Evolutionary conservation across 768 basidiomycete species (phyloP).

Genomic region (Lepiota venenata): DNA sequence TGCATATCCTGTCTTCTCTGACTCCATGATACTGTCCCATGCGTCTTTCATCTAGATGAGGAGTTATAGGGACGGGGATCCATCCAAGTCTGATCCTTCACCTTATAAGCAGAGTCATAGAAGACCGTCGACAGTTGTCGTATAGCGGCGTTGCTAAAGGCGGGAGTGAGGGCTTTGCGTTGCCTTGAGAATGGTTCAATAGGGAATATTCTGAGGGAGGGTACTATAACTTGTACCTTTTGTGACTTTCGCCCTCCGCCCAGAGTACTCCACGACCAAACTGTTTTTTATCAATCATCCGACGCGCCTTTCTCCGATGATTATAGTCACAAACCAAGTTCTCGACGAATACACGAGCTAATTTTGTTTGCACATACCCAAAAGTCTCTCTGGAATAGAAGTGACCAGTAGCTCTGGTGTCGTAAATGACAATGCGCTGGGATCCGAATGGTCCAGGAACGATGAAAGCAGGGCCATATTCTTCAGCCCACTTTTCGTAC

Average conservation of each 20-base stretch:
- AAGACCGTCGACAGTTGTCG: constrained; percentile 43
- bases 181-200: constrained; percentile 27
- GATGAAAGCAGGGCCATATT: constrained; percentile 45
- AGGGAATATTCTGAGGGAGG: not conserved
- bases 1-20: constrained; percentile 17
- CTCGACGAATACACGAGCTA: constrained; percentile 32
- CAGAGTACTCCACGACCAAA: constrained; percentile 38
- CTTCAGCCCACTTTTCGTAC: constrained; percentile 42
- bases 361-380: constrained; percentile 38
- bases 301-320: not conserved
- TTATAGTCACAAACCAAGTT: constrained; percentile 27
- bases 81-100: constrained; percentile 13
- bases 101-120: constrained; percentile 51
- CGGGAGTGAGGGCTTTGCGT: constrained; percentile 46
- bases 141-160: constrained; percentile 51
- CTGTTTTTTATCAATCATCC: constrained; percentile 15
- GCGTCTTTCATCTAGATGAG: constrained; percentile 28
- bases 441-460: constrained; percentile 36
- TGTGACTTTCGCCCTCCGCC: constrained; percentile 45
- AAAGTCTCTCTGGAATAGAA: constrained; percentile 48
- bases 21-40: constrained; percentile 28
- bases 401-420: constrained; percentile 50
- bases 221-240: constrained; percentile 28
- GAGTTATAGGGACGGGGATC: not conserved
- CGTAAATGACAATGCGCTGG: constrained; percentile 33